Conservation (phyloP, 73 alveolate species). For the Durusdinium trenchii region DNA sequence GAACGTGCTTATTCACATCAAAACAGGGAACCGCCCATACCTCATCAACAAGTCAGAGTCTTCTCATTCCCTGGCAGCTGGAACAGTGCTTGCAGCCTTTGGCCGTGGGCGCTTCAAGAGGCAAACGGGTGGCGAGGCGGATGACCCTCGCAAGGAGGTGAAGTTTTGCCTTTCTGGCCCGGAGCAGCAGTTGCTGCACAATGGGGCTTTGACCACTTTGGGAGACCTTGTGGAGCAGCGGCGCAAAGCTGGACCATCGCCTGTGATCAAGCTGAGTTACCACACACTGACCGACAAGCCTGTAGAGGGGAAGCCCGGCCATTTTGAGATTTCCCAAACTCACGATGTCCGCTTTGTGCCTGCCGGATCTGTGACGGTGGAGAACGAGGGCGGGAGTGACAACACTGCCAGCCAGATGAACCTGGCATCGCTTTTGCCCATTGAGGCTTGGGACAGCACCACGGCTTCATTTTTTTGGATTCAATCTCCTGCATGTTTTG, state of each 20-base stretch:
- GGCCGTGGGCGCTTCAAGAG: neutral
- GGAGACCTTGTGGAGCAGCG: neutral
- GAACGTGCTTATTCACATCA: neutral
- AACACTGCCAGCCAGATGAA: neutral
- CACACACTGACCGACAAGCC: neutral
- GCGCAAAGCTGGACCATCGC: neutral
- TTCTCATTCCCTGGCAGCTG: neutral
- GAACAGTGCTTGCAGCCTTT: conserved; percentile 5
- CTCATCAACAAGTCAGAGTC: neutral
- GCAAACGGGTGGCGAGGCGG: neutral
- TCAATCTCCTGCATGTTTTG: too few species aligned
- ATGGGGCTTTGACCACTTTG: neutral
- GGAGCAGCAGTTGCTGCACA: neutral
- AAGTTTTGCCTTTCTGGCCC: neutral
- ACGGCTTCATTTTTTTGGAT: neutral
- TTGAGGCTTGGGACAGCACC: conserved; percentile 4
- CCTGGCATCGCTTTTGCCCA: neutral
- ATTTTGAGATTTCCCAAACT: neutral
- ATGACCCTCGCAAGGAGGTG: conserved; percentile 2
- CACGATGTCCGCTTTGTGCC: neutral
- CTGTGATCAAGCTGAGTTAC: neutral
- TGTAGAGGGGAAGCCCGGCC: neutral
- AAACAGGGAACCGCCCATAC: conserved; percentile 24
- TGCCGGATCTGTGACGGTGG: neutral
- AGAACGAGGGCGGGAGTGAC: neutral